Base-by-base conservation (phyloP, 1,139 yeast species). In the Candida anutae region DNA sequence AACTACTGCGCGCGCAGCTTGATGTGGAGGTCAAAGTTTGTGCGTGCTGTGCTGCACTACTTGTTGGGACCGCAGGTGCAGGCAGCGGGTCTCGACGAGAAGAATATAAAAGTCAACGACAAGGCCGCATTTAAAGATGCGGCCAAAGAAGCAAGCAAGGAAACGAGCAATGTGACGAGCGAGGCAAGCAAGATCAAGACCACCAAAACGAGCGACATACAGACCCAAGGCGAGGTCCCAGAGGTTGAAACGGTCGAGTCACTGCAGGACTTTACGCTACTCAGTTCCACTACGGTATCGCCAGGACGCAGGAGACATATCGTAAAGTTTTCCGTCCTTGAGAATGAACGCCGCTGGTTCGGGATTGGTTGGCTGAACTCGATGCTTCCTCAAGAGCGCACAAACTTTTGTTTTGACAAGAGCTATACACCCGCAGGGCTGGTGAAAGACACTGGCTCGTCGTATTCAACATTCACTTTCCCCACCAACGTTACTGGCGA, bases 301-400 rank as follows among this genome's bases (percentile, higher is more conserved):
- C 58, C 70, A 2, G 58, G 65, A 4, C 65, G 58, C 28, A 50
- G 66, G 24, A 62, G 59, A 24, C 73, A 71, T 38, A 53, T 62
- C 1, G 62, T 74, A 1, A 51, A 62, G 28, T 74, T 75, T 39
- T 70, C 64, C 30, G 50, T 74, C 1, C 45, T 69, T 24, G 79
- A 76, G 38, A 70, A 75, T 39, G 76, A 76, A 43, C 56, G 83
- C 40, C 54, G 80, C 29, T 74, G 81, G 80, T 28, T 74, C 4
- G 80, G 77, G 0, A 34, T 74, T 13, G 82, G 81, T 4, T 75
- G 81, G 81, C 53, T 69, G 22, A 59, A 62, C 27, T 53, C 57
- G 21, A 43, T 73, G 23, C 43, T 74, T 11, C 79, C 80, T 1
- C 55, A 58, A 31, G 82, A 75, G 37, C 43, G 79, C 21, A 41